These are phyloP conservation scores for Fraxinus latifolia DNA, from an alignment of 305 asterid genomes.

Conservation along the genomic window DNA sequence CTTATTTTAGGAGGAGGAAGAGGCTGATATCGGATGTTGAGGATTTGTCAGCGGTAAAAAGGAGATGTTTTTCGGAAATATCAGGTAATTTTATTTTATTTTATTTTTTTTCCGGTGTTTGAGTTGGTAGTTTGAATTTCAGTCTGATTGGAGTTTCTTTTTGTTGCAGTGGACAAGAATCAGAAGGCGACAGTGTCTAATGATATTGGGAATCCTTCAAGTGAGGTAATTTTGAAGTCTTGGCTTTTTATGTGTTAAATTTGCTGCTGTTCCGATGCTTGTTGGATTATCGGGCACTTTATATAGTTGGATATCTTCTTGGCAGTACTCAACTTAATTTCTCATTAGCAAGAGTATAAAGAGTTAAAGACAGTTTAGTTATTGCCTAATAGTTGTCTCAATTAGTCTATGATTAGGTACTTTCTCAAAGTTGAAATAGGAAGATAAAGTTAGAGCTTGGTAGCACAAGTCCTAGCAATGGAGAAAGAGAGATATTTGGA, in stretches of 20 bases:
- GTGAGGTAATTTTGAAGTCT: conserved; percentile 37
- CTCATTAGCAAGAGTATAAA: neutral
- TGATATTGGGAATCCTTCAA: conserved; percentile 17
- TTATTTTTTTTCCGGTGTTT: neutral
- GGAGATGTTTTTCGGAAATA: conserved; percentile 22
- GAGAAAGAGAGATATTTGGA: neutral
- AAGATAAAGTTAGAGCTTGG: conserved; percentile 10
- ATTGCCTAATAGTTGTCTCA: neutral
- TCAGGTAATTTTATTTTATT: conserved; percentile 22
- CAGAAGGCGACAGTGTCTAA: conserved; percentile 19
- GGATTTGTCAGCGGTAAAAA: conserved; percentile 28
- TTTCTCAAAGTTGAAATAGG: conserved; percentile 1
- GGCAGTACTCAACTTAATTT: neutral
- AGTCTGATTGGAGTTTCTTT: neutral
- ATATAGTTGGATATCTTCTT: neutral
- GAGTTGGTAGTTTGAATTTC: neutral
- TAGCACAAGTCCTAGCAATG: conserved; percentile 11
- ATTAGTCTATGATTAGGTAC: neutral
- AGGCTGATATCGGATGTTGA: conserved; percentile 30
- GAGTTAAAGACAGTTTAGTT: neutral
- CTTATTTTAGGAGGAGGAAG: conserved; percentile 55
- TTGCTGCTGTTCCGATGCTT: neutral
- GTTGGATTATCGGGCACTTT: neutral
- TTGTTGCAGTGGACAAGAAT: conserved; percentile 25
- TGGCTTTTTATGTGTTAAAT: neutral